A percentile compares a stretch with the other conserved stretches of the same genome.
phyloP scores from a whole-genome alignment of 805 yeast species.

The Candida wancherniae region DNA sequence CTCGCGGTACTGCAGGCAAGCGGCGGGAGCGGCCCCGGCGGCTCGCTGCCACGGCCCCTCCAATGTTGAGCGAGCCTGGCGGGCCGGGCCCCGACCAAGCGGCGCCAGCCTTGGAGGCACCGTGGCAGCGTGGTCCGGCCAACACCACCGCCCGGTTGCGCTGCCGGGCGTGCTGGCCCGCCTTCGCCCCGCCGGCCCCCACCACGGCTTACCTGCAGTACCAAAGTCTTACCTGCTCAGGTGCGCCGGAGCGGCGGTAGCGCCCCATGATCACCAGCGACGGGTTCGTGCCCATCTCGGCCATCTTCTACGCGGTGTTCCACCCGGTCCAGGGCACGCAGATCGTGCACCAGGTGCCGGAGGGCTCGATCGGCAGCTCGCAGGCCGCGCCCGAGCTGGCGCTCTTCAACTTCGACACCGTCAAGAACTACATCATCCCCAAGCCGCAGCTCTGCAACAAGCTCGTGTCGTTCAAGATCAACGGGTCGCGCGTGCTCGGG shows the following conservation, averaged over 20 bases:
- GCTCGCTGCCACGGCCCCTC: not conserved
- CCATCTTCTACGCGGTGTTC: constrained; percentile 85
- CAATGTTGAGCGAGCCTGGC: no score
- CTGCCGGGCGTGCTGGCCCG: no score
- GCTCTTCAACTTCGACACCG: constrained; percentile 73
- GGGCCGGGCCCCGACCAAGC: no score
- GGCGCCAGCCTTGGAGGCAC: no score
- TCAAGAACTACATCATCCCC: constrained; percentile 89
- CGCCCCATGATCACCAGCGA: constrained; percentile 29
- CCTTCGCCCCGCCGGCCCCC: not conserved
- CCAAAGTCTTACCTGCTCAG: no score
- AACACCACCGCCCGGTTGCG: not conserved
- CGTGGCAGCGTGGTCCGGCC: no score
- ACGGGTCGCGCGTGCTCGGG: constrained; percentile 69
- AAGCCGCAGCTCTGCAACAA: constrained; percentile 87
- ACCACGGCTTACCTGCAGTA: no score
- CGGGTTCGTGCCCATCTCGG: constrained; percentile 86
- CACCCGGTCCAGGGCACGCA: constrained; percentile 96
- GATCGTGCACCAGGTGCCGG: constrained; percentile 86
- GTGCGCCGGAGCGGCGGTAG: not conserved
- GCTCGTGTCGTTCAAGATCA: constrained; percentile 68
- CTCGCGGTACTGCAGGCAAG: constrained; percentile 6
- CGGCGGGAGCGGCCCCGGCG: not conserved
- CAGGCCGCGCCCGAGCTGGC: constrained; percentile 7
- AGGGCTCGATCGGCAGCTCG: constrained; percentile 46